phyloP scores from a whole-genome alignment of 1,284 basidiomycete species.

The Hymenochaete sp. region DNA sequence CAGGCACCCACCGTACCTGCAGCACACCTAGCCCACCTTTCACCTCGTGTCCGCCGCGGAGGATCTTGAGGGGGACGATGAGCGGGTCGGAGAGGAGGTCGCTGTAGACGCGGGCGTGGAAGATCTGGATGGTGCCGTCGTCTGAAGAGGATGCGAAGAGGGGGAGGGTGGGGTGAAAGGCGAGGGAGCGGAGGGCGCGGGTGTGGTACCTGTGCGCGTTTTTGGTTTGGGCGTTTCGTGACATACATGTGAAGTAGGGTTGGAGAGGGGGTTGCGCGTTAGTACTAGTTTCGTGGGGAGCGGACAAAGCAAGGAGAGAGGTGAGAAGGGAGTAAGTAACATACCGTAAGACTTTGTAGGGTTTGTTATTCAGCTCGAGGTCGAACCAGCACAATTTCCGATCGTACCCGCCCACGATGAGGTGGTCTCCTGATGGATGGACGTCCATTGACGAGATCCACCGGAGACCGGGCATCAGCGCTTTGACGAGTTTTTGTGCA shows the following conservation, averaged over 20 bases:
- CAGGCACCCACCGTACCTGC: conserved; percentile 82
- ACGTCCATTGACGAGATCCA: conserved; percentile 98
- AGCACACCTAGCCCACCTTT: conserved; percentile 86
- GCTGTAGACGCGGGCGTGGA: conserved; percentile 91
- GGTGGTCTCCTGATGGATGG: conserved; percentile 91
- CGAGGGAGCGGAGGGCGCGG: conserved; percentile 83
- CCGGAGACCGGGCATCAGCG: conserved; percentile 83
- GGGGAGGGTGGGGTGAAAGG: conserved; percentile 91
- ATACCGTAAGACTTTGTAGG: conserved; percentile 90
- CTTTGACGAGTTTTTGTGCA: conserved; percentile 89
- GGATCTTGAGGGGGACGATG: conserved; percentile 95
- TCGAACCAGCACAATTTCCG: conserved; percentile 99
- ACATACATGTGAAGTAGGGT: conserved; percentile 4
- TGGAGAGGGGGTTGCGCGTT: conserved; percentile 1
- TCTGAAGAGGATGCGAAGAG: conserved; percentile 95
- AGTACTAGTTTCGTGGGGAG: conserved; percentile 17
- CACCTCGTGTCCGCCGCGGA: conserved; percentile 83
- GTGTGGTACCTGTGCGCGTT: conserved; percentile 69
- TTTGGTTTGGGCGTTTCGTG: too few relatives aligned
- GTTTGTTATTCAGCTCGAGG: conserved; percentile 89
- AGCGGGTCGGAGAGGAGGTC: conserved; percentile 94
- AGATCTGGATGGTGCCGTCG: conserved; percentile 94
- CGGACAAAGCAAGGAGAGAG: background rate
- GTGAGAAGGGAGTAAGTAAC: conserved; percentile 8
- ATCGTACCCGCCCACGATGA: conserved; percentile 97